Conservation (phyloP, 208 protist species). For the Blechomonas ayalai region DNA sequence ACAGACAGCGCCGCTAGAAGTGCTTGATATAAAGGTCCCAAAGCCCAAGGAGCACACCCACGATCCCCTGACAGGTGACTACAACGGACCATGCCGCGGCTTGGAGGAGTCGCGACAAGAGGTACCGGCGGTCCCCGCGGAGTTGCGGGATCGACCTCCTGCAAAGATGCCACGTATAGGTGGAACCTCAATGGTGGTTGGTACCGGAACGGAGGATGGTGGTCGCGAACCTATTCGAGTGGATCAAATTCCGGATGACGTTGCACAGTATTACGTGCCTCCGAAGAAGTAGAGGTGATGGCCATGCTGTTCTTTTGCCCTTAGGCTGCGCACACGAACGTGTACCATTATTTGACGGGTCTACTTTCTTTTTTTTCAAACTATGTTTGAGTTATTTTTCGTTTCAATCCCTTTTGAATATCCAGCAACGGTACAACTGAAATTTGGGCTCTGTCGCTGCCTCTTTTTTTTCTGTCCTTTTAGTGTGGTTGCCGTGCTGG, state of each 20-base stretch:
- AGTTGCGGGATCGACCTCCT: conserved; percentile 57
- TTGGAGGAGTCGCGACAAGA: conserved; percentile 79
- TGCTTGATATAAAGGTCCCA: conserved; percentile 70
- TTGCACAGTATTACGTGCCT: conserved; percentile 31
- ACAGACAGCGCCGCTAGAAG: conserved; percentile 46
- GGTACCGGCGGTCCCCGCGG: conserved; percentile 57
- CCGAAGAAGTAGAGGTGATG: neutral
- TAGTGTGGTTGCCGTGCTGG: neutral
- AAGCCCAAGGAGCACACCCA: conserved; percentile 36
- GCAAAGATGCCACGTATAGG: conserved; percentile 46
- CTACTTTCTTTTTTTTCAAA: conserved; percentile 1
- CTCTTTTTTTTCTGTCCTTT: conserved; percentile 5
- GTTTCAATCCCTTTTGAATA: neutral
- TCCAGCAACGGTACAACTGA: too few species aligned
- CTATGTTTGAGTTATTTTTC: neutral
- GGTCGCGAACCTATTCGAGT: conserved; percentile 48
- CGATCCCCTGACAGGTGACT: conserved; percentile 52
- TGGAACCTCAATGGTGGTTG: conserved; percentile 78
- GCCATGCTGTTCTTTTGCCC: conserved; percentile 2
- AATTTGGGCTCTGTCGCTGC: conserved; percentile 4
- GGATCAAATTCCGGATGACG: conserved; percentile 33
- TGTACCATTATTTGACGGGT: neutral
- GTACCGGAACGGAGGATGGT: conserved; percentile 49
- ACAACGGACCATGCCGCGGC: conserved; percentile 62
- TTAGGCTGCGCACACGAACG: neutral